Evolutionary conservation across 2,329 filamentous ascomycete species (phyloP), one percentile per base, ranked within the genome.

Genomic region (Penicillium digitatum): DNA sequence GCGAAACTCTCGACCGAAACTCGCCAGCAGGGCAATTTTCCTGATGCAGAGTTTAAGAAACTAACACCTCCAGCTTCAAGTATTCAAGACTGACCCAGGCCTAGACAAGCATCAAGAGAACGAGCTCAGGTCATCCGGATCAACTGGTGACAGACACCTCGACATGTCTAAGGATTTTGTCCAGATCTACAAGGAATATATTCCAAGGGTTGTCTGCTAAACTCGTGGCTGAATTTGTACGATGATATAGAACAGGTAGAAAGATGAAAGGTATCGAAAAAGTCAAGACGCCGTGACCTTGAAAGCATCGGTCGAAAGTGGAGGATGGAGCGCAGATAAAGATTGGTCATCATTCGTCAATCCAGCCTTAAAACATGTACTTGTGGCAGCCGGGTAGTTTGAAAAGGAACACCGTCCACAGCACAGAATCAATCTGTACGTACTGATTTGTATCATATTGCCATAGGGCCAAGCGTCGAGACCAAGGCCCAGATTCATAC

Each of bases 321-420:
- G 48, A 58, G 39, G 37, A 35, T 44, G 20, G 29, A 56, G 55
- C 38, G 47, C 27, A 55, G 52, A 57, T 54, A 57, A 52, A 37
- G 53, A 54, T 58, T 54, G 52, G 54, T 61, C 60, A 45, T 62
- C 54, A 61, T 58, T 57, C 60, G 49, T 65, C 56, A 61, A 44
- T 54, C 52, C 48, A 58, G 57, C 48, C 40, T 48, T 52, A 14
- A 39, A 55, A 32, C 31, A 38, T 40, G 34, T 47, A 44, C 27
- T 22, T 53, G 51, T 16, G 31, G 22, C 34, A 20, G 7, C 8
- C 20, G 29, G 31, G 12, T 14, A n/a, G n/a, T 11, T 26, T 34
- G 24, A 27, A 24, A 24, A 43, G 40, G 14, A 18, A 43, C 35
- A 34, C 40, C 11, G 24, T 48, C 24, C 27, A 35, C 34, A 47